Evolutionary conservation across 2,329 filamentous ascomycete species (phyloP).

Genomic region (Cladophialophora carrionii): DNA sequence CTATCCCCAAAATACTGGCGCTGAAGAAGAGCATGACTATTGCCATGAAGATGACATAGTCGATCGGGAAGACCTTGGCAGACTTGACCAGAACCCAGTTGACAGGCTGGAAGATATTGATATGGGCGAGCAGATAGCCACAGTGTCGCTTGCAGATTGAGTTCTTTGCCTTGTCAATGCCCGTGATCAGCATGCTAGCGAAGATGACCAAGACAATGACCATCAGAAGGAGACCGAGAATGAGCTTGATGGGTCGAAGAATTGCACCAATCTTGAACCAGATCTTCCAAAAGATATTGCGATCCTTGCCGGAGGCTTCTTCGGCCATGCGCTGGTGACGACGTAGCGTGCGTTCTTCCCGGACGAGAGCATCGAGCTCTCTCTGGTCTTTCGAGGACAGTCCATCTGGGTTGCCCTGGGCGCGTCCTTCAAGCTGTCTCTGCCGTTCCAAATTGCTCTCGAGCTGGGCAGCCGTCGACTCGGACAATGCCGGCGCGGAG

Average conservation of each 20-base stretch:
- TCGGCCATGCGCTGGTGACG: slow-evolving; percentile 85
- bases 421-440: slow-evolving; percentile 84
- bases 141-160: slow-evolving; percentile 88
- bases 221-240: slow-evolving; percentile 79
- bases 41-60: slow-evolving; percentile 86
- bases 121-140: slow-evolving; percentile 84
- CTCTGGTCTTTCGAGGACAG: slow-evolving; percentile 83
- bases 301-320: slow-evolving; percentile 72
- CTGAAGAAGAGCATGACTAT: slow-evolving; percentile 86
- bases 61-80: slow-evolving; percentile 82
- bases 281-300: slow-evolving; percentile 59
- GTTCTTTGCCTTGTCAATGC: slow-evolving; percentile 94
- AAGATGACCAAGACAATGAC: slow-evolving; percentile 75
- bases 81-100: slow-evolving; percentile 86
- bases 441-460: slow-evolving; percentile 90
- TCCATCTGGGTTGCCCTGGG: slow-evolving; percentile 71
- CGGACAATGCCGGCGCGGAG: slow-evolving; percentile 76
- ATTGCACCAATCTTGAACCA: slow-evolving; percentile 83
- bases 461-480: slow-evolving; percentile 76
- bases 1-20: slow-evolving; percentile 83
- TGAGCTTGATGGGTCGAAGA: slow-evolving; percentile 83
- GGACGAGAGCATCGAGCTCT: slow-evolving; percentile 81
- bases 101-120: slow-evolving; percentile 92
- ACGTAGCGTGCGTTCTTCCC: slow-evolving; percentile 90
- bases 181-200: slow-evolving; percentile 91